Conservation (phyloP, 768 basidiomycete genomes). For the Lentinula edodes region DNA sequence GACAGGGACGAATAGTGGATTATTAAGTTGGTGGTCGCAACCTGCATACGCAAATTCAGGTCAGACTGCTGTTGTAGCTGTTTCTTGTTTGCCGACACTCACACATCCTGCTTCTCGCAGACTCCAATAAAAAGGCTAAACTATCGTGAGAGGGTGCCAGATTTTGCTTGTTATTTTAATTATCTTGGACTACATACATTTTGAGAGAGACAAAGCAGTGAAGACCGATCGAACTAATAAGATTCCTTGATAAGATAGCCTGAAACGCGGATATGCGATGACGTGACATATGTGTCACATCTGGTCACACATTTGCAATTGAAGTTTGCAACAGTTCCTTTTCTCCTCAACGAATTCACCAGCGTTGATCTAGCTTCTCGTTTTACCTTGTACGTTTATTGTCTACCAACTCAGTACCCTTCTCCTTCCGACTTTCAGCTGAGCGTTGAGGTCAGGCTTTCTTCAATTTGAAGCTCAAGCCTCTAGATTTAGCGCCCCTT, state of each 20-base stretch:
- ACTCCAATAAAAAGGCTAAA: background rate
- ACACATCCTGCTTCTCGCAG: background rate
- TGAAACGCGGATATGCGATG: background rate
- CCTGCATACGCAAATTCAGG: conserved; percentile 25
- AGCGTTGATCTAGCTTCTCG: conserved; percentile 16
- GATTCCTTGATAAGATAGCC: background rate
- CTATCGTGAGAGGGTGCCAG: background rate
- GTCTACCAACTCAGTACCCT: conserved; percentile 11
- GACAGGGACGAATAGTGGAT: conserved; percentile 52
- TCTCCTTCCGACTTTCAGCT: conserved; percentile 1
- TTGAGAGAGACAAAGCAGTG: background rate
- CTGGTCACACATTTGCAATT: background rate
- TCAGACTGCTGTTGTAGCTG: background rate
- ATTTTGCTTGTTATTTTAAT: background rate
- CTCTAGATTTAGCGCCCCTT: conserved; percentile 7
- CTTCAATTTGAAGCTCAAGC: background rate
- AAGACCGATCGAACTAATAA: background rate
- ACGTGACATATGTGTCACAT: background rate
- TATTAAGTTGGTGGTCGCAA: conserved; percentile 55
- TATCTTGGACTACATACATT: background rate
- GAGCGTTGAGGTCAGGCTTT: background rate
- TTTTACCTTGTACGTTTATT: conserved; percentile 16
- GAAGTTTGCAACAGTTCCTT: conserved; percentile 2
- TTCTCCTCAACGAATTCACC: conserved; percentile 30
- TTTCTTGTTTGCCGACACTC: background rate